These are phyloP conservation scores for Fremontodendron californicum DNA, from an alignment of 345 rosid species.

Conservation along the genomic window DNA sequence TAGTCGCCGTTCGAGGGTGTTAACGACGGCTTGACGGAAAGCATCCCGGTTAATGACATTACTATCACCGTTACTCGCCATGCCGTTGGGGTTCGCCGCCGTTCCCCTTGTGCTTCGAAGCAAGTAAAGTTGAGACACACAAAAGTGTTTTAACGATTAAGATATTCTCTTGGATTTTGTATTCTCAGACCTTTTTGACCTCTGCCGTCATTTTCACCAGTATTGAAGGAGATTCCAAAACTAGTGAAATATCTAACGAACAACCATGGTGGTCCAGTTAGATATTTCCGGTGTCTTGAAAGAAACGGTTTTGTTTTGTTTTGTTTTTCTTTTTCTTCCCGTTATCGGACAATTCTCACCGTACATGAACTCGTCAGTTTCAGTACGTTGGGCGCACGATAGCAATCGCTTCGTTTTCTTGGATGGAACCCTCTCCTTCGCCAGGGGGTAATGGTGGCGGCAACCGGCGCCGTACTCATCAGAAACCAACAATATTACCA, in stretches of 20 bases:
- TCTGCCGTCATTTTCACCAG: not conserved
- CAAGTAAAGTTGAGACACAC: not conserved
- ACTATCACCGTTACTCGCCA: constrained; percentile 34
- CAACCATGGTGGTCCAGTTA: not conserved
- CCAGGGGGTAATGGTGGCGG: too few relatives aligned
- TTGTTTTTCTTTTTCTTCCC: not conserved
- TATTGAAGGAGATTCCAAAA: not conserved
- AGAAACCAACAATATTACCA: too few relatives aligned
- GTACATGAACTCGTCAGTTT: too few relatives aligned
- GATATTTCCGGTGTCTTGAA: not conserved
- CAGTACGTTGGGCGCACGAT: not conserved
- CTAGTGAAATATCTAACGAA: not conserved
- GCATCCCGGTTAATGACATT: constrained; percentile 55
- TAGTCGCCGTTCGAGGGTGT: constrained; percentile 75
- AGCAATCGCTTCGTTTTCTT: not conserved
- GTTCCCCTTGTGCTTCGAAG: not conserved
- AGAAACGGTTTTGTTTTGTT: not conserved
- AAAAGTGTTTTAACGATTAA: not conserved
- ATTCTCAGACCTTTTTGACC: not conserved
- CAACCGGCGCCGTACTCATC: not conserved
- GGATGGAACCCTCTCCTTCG: not conserved
- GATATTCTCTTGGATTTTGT: not conserved
- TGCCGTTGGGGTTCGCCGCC: not conserved
- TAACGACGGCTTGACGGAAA: constrained; percentile 67
- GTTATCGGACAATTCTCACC: too few relatives aligned